phyloP scores from a whole-genome alignment of 805 yeast genomes.

The Saccharomycopsis oosterbeekiorum region DNA sequence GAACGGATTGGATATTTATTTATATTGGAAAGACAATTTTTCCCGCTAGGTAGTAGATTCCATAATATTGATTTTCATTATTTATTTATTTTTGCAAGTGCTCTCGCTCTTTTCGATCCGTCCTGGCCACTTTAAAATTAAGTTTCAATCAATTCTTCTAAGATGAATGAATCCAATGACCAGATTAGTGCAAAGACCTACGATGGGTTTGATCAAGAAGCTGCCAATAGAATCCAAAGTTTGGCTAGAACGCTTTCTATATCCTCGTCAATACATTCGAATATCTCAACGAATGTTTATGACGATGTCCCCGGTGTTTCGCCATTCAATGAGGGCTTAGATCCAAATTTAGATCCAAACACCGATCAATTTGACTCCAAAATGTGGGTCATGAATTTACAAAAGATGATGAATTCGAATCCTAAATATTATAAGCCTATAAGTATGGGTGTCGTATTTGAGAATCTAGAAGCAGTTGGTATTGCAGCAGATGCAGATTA shows the following conservation, averaged over 20 bases:
- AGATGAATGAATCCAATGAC: not conserved
- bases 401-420: conserved; percentile 40
- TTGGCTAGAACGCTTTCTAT: conserved; percentile 33
- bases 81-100: too few species aligned
- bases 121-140: too few species aligned
- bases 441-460: conserved; percentile 48
- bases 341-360: conserved; percentile 46
- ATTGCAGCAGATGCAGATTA: conserved; percentile 51
- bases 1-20: too few species aligned
- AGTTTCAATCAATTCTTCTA: not conserved
- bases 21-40: too few species aligned
- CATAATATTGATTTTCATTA: too few species aligned
- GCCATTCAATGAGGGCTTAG: conserved; percentile 25
- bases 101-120: too few species aligned
- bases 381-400: conserved; percentile 57
- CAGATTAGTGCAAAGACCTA: conserved; percentile 14
- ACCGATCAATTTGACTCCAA: conserved; percentile 44
- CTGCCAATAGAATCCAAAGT: conserved; percentile 28
- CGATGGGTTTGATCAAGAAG: conserved; percentile 30
- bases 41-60: too few species aligned
- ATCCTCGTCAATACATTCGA: not conserved
- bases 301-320: conserved; percentile 18
- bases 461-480: conserved; percentile 53
- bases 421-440: conserved; percentile 52
- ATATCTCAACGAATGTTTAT: not conserved